Base-by-base conservation (phyloP, 768 basidiomycete species). In the Tricholoma sp. region DNA sequence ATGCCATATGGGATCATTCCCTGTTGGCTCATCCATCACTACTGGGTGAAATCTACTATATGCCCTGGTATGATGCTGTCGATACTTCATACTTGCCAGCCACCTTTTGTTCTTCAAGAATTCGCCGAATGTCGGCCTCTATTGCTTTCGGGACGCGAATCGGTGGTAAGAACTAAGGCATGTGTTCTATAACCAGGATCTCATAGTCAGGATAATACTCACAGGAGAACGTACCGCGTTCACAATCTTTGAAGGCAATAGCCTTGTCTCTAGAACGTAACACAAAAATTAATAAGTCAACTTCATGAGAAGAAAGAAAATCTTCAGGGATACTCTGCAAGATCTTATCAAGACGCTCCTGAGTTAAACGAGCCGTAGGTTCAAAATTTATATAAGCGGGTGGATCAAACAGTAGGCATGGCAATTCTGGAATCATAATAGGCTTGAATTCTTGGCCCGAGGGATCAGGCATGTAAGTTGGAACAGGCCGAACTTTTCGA, bases 191-290 rank as follows among this genome's bases (percentile, higher is more conserved):
- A 6, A 63, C 57, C 0, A 69, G 68, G 18, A 73, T 66, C 17
- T 66, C 59, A 33, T 71, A 70, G 53, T 71, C 69, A 7, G 69
- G 67, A 39, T 62, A 74, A 56, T 66, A 74, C 15, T 71, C 61
- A 0, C 50, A 55, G 12, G 54, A 62, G 50, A 75, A 74, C 0
- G 53, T 66, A 3, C 74, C 74, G 2, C 62, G 54, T 52, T 76
- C 68, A 17, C 28, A n/a, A 41, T 63, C 50, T 2, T 50, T 20
- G n/a, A 65, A 65, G 1, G 62, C 68, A 3, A 68, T 48, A 0
- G 63, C 66, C 2, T n/a, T 17, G 10, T 65, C 45, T 18, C 59
- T 52, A 0, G 17, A 24, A 17, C 20, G 15, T 6, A 66, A 13
- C 4, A 68, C 60, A 44, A 34, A 57, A 7, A 58, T 61, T 1